Percentiles rank a stretch among this genome's conserved stretches.
Conservation (phyloP, 441 rosid species). For the Populus hybrid region DNA sequence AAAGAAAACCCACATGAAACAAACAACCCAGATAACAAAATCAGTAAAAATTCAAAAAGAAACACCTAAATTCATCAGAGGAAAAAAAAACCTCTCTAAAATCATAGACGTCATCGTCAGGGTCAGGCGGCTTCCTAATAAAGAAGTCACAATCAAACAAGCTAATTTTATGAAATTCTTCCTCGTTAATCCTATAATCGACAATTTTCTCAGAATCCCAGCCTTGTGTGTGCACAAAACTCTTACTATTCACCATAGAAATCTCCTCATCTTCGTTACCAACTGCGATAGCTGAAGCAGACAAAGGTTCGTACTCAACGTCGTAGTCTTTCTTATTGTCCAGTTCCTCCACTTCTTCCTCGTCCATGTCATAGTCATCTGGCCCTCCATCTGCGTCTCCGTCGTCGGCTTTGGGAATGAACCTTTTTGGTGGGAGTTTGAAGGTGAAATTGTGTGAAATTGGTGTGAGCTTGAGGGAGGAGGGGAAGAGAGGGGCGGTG, state of each 20-base stretch:
- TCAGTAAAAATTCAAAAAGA: conserved; percentile 5
- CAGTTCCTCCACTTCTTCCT: conserved; percentile 76
- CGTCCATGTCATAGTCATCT: conserved; percentile 79
- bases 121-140: conserved; percentile 90
- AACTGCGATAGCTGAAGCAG: conserved; percentile 25
- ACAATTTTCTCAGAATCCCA: conserved; percentile 90
- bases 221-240: conserved; percentile 66
- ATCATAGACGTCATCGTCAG: conserved; percentile 87
- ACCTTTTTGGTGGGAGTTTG: conserved; percentile 23
- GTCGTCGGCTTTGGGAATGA: conserved; percentile 64
- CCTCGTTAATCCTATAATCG: conserved; percentile 81
- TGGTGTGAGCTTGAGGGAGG: conserved; percentile 19
- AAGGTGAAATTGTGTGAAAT: conserved; percentile 18
- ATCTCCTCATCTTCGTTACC: conserved; percentile 52
- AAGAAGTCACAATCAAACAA: conserved; percentile 86
- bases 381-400: conserved; percentile 62
- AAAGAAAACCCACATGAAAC: not conserved
- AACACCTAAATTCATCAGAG: not conserved
- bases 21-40: conserved; percentile 5
- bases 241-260: conserved; percentile 63
- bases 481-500: conserved; percentile 12
- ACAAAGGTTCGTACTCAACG: conserved; percentile 72
- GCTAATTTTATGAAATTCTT: conserved; percentile 82
- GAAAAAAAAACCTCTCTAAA: conserved; percentile 65
- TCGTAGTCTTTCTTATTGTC: conserved; percentile 92